Conservation (phyloP, 768 basidiomycete species). For the Pulveroboletus sp. region DNA sequence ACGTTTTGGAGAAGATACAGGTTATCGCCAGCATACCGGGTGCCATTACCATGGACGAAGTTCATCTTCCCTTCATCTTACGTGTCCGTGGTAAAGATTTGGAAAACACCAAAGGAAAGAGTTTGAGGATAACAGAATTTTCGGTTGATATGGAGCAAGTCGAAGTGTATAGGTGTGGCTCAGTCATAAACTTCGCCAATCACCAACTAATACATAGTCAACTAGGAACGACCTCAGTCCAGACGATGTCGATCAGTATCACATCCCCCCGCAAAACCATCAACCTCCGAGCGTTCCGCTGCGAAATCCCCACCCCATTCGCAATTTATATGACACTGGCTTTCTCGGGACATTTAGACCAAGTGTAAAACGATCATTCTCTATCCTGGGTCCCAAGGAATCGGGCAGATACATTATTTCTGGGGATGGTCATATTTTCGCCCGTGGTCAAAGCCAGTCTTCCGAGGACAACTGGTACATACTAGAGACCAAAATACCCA, state of each 20-base stretch:
- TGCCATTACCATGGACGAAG: constrained; percentile 44
- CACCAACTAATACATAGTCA: constrained; percentile 5
- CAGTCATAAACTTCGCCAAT: neutral
- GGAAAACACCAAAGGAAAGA: constrained; percentile 44
- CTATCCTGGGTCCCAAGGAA: constrained; percentile 47
- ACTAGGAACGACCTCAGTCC: constrained; percentile 41
- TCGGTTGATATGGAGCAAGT: constrained; percentile 55
- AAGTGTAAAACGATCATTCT: constrained; percentile 36
- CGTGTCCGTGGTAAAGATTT: constrained; percentile 58
- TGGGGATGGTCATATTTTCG: constrained; percentile 49
- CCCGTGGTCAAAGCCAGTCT: constrained; percentile 20
- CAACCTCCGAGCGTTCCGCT: constrained; percentile 69
- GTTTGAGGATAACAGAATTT: constrained; percentile 55
- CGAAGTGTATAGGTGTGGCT: constrained; percentile 61
- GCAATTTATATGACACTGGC: constrained; percentile 44
- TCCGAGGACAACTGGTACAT: constrained; percentile 27
- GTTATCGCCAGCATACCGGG: constrained; percentile 62
- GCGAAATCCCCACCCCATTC: constrained; percentile 47
- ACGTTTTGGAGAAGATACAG: constrained; percentile 59
- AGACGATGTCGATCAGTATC: constrained; percentile 44
- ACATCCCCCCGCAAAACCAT: constrained; percentile 48
- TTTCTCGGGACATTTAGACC: constrained; percentile 30
- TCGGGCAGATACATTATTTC: constrained; percentile 46
- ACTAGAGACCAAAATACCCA: constrained; percentile 19
- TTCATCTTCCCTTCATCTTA: constrained; percentile 50